Percentiles rank a stretch among this genome's conserved stretches.
Evolutionary conservation across 305 asterid species (phyloP).

Genomic region (Plantago coronopus): DNA sequence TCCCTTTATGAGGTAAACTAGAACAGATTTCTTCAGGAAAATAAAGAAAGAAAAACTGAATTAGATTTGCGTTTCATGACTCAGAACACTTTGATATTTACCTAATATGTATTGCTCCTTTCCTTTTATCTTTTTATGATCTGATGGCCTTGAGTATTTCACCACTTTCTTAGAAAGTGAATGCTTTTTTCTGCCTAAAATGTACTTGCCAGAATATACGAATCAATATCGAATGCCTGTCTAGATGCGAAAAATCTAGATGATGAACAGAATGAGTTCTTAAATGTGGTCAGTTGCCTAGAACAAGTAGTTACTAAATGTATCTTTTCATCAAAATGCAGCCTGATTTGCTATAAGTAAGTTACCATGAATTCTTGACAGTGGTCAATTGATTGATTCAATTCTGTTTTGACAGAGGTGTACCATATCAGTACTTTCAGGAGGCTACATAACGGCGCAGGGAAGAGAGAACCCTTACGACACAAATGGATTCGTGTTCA

Average conservation of each 20-base stretch:
- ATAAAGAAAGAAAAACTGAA: too few relatives aligned
- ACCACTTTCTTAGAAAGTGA: background rate
- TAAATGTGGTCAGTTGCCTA: too few relatives aligned
- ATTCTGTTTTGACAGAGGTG: constrained; percentile 33
- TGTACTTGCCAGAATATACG: background rate
- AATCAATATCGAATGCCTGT: background rate
- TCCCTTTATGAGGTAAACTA: constrained; percentile 53
- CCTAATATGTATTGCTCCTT: background rate
- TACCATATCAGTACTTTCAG: constrained; percentile 36
- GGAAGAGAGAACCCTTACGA: constrained; percentile 38
- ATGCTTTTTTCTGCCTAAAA: background rate
- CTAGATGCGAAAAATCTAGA: background rate
- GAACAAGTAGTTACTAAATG: too few relatives aligned
- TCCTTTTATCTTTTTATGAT: background rate
- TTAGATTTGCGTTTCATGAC: too few relatives aligned
- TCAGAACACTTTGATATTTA: background rate
- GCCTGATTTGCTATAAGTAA: background rate
- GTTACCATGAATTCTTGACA: background rate
- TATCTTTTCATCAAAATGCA: too few relatives aligned
- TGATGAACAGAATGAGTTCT: too few relatives aligned
- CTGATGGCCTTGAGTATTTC: background rate
- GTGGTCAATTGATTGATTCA: background rate
- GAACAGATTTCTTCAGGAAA: too few relatives aligned
- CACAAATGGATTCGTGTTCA: constrained; percentile 56
- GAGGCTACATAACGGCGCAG: constrained; percentile 73